phyloP scores from a whole-genome alignment of 140 eudicot genomes.

The Cichorium intybus region DNA sequence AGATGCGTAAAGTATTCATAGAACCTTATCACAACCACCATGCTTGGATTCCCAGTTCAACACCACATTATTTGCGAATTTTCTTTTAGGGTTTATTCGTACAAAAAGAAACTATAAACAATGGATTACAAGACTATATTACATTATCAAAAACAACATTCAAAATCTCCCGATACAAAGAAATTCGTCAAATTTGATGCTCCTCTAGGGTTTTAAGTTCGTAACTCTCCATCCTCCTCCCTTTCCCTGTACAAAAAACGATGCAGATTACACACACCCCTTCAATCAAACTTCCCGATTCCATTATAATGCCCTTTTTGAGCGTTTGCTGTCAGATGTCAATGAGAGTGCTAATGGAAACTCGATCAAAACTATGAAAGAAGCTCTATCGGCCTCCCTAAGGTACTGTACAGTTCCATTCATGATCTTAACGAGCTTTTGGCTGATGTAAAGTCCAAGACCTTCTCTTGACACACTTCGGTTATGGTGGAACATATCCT shows the following conservation, averaged over 20 bases:
- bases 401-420: constrained; percentile 85
- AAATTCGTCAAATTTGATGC: neutral
- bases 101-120: neutral
- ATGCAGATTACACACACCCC: constrained; percentile 9
- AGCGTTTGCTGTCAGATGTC: constrained; percentile 27
- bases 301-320: constrained; percentile 18
- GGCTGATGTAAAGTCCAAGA: constrained; percentile 77
- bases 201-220: neutral
- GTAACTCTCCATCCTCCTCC: neutral
- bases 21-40: no score
- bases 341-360: constrained; percentile 51
- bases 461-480: constrained; percentile 80
- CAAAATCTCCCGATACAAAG: constrained; percentile 11
- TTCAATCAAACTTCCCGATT: neutral
- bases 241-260: constrained; percentile 19
- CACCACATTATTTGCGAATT: neutral
- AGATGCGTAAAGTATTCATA: no score
- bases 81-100: neutral
- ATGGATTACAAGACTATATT: constrained; percentile 11
- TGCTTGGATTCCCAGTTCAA: neutral
- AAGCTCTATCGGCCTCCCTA: constrained; percentile 73
- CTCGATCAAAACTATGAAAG: constrained; percentile 63
- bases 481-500: constrained; percentile 75
- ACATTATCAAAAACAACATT: neutral
- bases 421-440: constrained; percentile 79